phyloP scores from a whole-genome alignment of 148 eudicot species.

The Camellia japonica region DNA sequence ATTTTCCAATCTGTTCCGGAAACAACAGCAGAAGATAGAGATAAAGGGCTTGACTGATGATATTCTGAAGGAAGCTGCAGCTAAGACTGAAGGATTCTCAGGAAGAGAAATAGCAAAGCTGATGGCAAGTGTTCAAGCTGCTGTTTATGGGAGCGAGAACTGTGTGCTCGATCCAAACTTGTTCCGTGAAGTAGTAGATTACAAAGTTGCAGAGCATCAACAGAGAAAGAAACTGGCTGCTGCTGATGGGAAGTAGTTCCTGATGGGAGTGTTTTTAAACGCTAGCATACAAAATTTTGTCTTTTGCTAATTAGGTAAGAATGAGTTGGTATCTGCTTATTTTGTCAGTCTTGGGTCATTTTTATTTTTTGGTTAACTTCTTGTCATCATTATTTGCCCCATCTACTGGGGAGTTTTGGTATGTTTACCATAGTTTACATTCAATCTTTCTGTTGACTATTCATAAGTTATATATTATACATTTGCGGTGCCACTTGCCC shows the following conservation, averaged over 20 bases:
- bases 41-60: conserved; percentile 77
- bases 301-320: background rate
- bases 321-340: background rate
- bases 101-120: conserved; percentile 97
- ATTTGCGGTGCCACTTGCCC: too few relatives aligned
- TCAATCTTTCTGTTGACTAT: background rate
- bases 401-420: background rate
- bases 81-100: conserved; percentile 83
- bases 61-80: conserved; percentile 78
- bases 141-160: conserved; percentile 89
- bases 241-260: conserved; percentile 24
- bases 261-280: background rate
- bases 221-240: conserved; percentile 76
- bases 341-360: background rate
- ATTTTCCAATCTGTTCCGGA: conserved; percentile 50
- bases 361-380: background rate
- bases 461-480: too few relatives aligned
- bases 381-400: background rate
- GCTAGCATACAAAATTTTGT: background rate
- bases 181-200: conserved; percentile 92
- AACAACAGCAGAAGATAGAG: conserved; percentile 78
- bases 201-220: conserved; percentile 95
- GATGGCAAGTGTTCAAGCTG: conserved; percentile 98
- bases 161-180: conserved; percentile 80
- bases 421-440: background rate